Base-by-base conservation (phyloP, 495 filamentous ascomycete genomes). In the Penicillium psychrofluorescens region DNA sequence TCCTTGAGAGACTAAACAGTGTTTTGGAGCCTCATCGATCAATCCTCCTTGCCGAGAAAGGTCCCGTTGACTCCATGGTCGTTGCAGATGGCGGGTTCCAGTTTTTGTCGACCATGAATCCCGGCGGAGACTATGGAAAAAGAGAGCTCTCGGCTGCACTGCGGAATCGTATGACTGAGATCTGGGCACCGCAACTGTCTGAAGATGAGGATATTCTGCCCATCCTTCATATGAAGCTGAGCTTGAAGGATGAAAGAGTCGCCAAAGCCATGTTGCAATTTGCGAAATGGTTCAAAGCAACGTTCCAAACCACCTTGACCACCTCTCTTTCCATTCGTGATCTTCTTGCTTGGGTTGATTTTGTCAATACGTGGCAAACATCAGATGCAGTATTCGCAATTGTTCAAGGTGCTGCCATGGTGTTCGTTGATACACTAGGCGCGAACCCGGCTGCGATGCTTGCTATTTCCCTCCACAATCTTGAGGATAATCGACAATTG, bases 61-160 rank as follows among this genome's bases (percentile, higher is more conserved):
- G 92, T 0, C 77, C 85, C 1, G 72, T 82, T 29, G 81, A 92
- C 54, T 85, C 88, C 7, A 80, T 86, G 51, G 71, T 99, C 33
- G 72, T 76, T 32, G 94, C 85, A 14, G 62, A 75, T n/a, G 72
- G 83, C 27, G 89, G 86, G 1, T 99, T 96, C 64, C 91, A 97
- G 58, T 95, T 97, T 56, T 71, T 97, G 37, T 91, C 94, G 11
- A 99, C 94, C 2, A 99, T 99, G 94, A 99, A 99, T 50, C 94
- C 94, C 8, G 94, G 92, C 32, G 94, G 94, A 43, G 94, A 99
- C 55, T 97, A 95, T 60, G 94, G 94, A 43, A 99, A 99, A 59
- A 84, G 85, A 51, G 94, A 99, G 61, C 80, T 99, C 36, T 97
- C 94, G 3, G 90, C 91, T 6, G 94, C 94, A 16, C 71, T 99